A percentile compares a stretch with the other conserved stretches of the same genome.
Conservation (phyloP, 352 stramenopile genomes). For the Phytophthora cajani region DNA sequence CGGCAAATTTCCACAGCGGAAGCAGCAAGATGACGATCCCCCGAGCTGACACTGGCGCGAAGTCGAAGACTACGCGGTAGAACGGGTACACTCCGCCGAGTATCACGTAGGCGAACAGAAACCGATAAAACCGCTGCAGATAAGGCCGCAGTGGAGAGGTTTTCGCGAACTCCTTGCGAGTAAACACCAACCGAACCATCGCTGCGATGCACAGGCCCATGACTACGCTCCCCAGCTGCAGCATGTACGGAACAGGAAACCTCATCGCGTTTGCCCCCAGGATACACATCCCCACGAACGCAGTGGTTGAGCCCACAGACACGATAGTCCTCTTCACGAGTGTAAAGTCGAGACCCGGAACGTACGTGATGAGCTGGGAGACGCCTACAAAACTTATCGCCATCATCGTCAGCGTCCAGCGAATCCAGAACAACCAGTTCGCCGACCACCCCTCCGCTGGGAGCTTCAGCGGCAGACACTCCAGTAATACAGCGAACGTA, state of each 20-base stretch:
- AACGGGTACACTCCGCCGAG: constrained; percentile 13
- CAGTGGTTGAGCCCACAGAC: constrained; percentile 6
- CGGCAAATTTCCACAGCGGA: constrained; percentile 8
- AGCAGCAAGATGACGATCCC: constrained; percentile 3
- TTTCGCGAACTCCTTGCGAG: neutral
- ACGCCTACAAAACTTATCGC: constrained; percentile 1
- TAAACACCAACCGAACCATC: constrained; percentile 20
- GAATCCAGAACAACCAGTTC: constrained; percentile 32
- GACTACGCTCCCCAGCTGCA: constrained; percentile 1
- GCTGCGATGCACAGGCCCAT: constrained; percentile 3
- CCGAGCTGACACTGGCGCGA: constrained; percentile 1
- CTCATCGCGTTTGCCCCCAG: neutral
- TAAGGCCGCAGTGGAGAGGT: constrained; percentile 4
- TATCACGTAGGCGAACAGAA: constrained; percentile 14
- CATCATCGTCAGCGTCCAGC: neutral
- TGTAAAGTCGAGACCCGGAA: constrained; percentile 23
- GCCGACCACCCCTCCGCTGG: constrained; percentile 17
- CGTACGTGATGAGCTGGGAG: constrained; percentile 9
- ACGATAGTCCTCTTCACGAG: constrained; percentile 4
- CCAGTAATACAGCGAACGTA: constrained; percentile 1
- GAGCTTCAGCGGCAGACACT: constrained; percentile 18
- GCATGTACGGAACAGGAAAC: constrained; percentile 27
- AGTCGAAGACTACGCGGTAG: constrained; percentile 15
- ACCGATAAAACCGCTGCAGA: constrained; percentile 8
- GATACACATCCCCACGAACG: constrained; percentile 4